Percentiles rank a stretch among this genome's conserved stretches.
Evolutionary conservation across 805 yeast species (phyloP).

Genomic region (Candida pseudofarinosa): DNA sequence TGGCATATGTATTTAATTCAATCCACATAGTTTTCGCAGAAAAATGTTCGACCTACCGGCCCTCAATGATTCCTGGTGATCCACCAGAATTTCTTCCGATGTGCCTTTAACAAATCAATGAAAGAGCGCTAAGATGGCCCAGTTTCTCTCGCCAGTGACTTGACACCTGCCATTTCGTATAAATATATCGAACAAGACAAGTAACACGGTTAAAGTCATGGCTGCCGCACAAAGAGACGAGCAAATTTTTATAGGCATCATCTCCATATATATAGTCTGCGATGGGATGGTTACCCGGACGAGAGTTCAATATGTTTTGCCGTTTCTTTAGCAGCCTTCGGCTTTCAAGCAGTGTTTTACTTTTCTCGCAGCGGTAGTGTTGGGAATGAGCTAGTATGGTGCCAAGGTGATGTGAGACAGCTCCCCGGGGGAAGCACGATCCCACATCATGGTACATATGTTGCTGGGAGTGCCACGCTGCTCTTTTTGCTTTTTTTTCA

Average conservation of each 20-base stretch:
- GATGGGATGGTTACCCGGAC: not conserved
- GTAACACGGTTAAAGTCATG: slow-evolving; percentile 51
- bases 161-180: slow-evolving; percentile 50
- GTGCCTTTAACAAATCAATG: slow-evolving; percentile 20
- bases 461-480: too few relatives aligned
- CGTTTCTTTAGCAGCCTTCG: too few relatives aligned
- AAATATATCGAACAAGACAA: slow-evolving; percentile 43
- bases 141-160: slow-evolving; percentile 45
- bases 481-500: too few relatives aligned
- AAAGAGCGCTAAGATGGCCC: slow-evolving; percentile 48
- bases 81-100: slow-evolving; percentile 6
- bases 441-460: too few relatives aligned
- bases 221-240: slow-evolving; percentile 45
- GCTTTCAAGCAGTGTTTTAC: too few relatives aligned
- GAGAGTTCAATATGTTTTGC: too few relatives aligned
- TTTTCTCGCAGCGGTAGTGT: too few relatives aligned
- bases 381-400: too few relatives aligned
- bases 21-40: not conserved
- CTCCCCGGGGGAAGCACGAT: too few relatives aligned
- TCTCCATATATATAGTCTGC: not conserved
- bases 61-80: slow-evolving; percentile 29
- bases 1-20: not conserved
- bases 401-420: too few relatives aligned
- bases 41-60: slow-evolving; percentile 45
- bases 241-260: slow-evolving; percentile 1